Conservation (phyloP, 345 rosid species). For the Eucalyptus cladocalyx region DNA sequence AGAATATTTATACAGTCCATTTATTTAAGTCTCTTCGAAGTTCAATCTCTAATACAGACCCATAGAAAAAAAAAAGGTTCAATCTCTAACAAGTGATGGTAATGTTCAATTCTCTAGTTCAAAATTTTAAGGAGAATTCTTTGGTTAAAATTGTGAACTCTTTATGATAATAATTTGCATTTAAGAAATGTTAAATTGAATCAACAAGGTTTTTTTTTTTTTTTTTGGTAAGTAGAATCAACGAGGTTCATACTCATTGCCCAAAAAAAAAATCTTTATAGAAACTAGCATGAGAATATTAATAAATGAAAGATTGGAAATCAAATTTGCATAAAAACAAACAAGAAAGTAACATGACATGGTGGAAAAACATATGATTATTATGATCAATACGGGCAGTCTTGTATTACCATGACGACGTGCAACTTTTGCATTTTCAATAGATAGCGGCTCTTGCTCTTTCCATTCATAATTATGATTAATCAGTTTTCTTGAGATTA, state of each 20-base stretch:
- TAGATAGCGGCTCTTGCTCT: background rate
- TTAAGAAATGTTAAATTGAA: background rate
- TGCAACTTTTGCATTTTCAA: background rate
- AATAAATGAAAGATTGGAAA: background rate
- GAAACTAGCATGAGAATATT: background rate
- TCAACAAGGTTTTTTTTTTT: no score
- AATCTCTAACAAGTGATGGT: background rate
- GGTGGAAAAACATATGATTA: background rate
- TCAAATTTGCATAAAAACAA: background rate
- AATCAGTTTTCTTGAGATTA: background rate
- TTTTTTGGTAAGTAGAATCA: background rate
- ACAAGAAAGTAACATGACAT: background rate
- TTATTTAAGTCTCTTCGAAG: background rate
- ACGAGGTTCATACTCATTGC: background rate
- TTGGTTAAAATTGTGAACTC: background rate
- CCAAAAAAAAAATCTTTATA: background rate
- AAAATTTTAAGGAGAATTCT: background rate
- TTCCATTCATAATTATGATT: background rate
- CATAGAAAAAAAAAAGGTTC: background rate
- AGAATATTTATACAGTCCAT: background rate
- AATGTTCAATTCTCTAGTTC: background rate
- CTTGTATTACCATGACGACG: background rate
- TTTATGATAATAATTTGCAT: background rate
- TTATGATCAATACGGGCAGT: background rate
- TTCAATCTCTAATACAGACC: background rate